A percentile compares a stretch with the other conserved stretches of the same genome.
Conservation (phyloP, 495 filamentous ascomycete genomes). For the Aspergillus panamensis region DNA sequence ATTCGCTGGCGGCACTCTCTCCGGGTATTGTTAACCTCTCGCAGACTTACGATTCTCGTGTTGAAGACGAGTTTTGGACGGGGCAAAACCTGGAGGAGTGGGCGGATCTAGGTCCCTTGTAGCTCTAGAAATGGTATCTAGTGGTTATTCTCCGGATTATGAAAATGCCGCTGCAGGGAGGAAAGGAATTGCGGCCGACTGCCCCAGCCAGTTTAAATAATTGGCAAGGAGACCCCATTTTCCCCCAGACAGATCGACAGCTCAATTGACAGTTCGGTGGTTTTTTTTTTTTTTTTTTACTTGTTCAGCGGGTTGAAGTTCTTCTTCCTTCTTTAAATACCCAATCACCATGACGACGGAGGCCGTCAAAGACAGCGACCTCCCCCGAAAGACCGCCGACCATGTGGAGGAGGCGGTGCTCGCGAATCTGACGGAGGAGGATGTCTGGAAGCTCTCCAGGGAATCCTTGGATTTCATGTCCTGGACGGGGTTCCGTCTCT, state of each 20-base stretch:
- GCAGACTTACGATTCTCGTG: slow-evolving; percentile 2
- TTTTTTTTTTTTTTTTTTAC: background rate
- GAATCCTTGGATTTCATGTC: slow-evolving; percentile 33
- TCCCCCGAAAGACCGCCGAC: slow-evolving; percentile 18
- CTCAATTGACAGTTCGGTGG: background rate
- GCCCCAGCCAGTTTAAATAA: background rate
- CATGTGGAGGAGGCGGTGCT: slow-evolving; percentile 37
- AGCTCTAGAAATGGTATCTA: background rate
- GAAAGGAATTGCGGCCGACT: slow-evolving; percentile 5
- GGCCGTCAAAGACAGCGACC: slow-evolving; percentile 9
- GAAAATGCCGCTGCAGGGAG: slow-evolving; percentile 1
- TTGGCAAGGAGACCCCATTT: background rate
- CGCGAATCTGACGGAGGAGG: slow-evolving; percentile 39
- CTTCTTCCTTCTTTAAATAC: background rate
- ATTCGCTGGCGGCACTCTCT: slow-evolving; percentile 2
- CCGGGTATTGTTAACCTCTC: slow-evolving; percentile 9
- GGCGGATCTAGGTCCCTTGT: slow-evolving; percentile 1
- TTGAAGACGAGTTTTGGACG: background rate
- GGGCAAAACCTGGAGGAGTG: background rate
- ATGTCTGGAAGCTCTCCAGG: slow-evolving; percentile 30
- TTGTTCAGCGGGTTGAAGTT: background rate
- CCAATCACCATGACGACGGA: slow-evolving; percentile 9
- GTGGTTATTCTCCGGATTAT: slow-evolving; percentile 9
- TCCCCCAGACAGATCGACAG: background rate
- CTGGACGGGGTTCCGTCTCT: slow-evolving; percentile 33